Evolutionary conservation across 495 filamentous ascomycete species (phyloP), one percentile per base, ranked within the genome.

Genomic region (Penicillium diatomitis): DNA sequence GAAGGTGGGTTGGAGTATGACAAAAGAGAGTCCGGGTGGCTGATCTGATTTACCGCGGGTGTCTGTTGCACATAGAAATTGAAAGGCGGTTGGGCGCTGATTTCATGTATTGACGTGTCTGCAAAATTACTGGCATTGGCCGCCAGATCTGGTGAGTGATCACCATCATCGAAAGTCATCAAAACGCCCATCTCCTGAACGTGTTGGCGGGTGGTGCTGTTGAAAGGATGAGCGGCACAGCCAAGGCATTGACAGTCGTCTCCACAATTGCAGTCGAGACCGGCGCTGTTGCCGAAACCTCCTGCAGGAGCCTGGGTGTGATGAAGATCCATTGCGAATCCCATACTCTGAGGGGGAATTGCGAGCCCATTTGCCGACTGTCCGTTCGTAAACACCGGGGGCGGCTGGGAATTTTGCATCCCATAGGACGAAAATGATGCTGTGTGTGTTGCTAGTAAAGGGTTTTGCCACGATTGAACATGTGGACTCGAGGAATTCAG

Each of bases 201-300:
- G 57, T 83, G 84, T 39, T 83, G 70, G 36, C 71, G 69, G n/a
- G 82, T 87, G n/a, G 79, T 75, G 20, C 77, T 66, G 57, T 90
- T 90, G 60, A 80, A 88, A 4, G 85, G 86, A 57, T 90, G 86
- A 35, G 75, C 71, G 27, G 77, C 64, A 56, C 86, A 90, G 20
- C 79, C 83, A 28, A 87, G 55, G 54, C 86, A 90, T 49, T 83
- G 68, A 54, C 86, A 90, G 0, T 70, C 69, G 42, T 83, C 70
- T 51, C 88, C 79, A 60, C 88, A 83, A 55, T 66, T 57, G 64
- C 87, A 83, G 43, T 79, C 64, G 50, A 85, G 71, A 31, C 60
- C 64, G 8, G 59, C 9, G 5, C 66, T 59, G 9, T 44, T 45
- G 4, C 46, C 44, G 28, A 53, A 27, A 4, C 49, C 50, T 28